Percentiles rank a stretch among this genome's conserved stretches.
phyloP scores from a whole-genome alignment of 2,329 filamentous ascomycete genomes.

The Penicillium sp. region DNA sequence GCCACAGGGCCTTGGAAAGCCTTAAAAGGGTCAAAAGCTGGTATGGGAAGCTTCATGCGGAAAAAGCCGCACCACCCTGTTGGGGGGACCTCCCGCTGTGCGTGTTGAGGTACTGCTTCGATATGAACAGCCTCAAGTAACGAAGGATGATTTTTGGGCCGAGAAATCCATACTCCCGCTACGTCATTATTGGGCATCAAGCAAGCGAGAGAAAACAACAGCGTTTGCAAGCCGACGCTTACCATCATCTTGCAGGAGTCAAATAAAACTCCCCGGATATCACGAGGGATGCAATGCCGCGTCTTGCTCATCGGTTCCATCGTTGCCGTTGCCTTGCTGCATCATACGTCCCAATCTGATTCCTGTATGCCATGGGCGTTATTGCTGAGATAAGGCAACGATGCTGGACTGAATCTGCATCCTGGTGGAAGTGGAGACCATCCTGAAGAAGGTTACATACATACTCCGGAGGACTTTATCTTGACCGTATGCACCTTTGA shows the following conservation, averaged over 20 bases:
- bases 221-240: conserved; percentile 12
- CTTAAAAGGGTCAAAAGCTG: not conserved
- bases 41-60: conserved; percentile 9
- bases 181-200: conserved; percentile 33
- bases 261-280: not conserved
- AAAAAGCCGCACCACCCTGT: conserved; percentile 9
- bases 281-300: not conserved
- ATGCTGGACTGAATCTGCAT: conserved; percentile 1
- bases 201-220: conserved; percentile 20
- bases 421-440: not conserved
- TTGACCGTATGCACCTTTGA: not conserved
- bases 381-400: conserved; percentile 2
- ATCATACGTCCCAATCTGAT: conserved; percentile 2
- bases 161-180: conserved; percentile 18
- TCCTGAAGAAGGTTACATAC: not conserved
- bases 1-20: not conserved
- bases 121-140: conserved; percentile 1
- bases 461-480: not conserved
- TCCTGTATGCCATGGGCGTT: conserved; percentile 1
- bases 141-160: not conserved
- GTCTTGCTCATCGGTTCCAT: not conserved
- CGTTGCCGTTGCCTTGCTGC: conserved; percentile 6
- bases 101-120: not conserved
- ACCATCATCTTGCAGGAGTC: conserved; percentile 12
- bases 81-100: conserved; percentile 12